These are phyloP conservation scores for Huiozyma naganishii DNA, from an alignment of 805 yeast genomes.

Conservation along the genomic window DNA sequence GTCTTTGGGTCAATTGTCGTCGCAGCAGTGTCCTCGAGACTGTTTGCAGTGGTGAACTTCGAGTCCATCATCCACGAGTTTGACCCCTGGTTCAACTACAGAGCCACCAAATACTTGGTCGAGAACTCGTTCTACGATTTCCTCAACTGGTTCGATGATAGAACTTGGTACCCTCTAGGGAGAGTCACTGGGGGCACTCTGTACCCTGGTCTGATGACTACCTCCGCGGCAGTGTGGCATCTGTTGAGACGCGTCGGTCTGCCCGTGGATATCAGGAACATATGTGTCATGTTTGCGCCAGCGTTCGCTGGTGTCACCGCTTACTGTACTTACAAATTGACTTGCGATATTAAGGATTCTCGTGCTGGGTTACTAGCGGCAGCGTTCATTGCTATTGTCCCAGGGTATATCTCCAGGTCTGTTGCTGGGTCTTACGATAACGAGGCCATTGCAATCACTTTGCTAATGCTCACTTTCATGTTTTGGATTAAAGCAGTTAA, in stretches of 20 bases:
- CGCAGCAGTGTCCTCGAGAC: constrained; percentile 84
- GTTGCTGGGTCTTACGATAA: constrained; percentile 99
- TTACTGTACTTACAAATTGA: constrained; percentile 73
- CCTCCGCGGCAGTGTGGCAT: constrained; percentile 85
- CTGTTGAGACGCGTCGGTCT: constrained; percentile 51
- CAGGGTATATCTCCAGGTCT: constrained; percentile 95
- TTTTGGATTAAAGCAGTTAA: constrained; percentile 93
- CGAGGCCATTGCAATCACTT: constrained; percentile 95
- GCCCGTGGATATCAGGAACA: constrained; percentile 89
- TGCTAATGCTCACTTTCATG: constrained; percentile 90
- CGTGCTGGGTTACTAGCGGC: constrained; percentile 90
- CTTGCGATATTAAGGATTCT: constrained; percentile 80
- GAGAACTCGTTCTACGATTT: constrained; percentile 79
- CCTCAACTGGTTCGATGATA: constrained; percentile 95
- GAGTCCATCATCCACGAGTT: constrained; percentile 97
- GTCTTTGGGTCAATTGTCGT: constrained; percentile 74
- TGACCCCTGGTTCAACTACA: constrained; percentile 91
- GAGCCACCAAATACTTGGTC: constrained; percentile 91
- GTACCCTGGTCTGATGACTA: constrained; percentile 97
- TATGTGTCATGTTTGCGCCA: constrained; percentile 94
- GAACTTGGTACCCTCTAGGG: constrained; percentile 98
- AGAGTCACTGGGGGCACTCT: constrained; percentile 98
- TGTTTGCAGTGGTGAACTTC: constrained; percentile 92
- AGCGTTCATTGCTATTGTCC: constrained; percentile 92
- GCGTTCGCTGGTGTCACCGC: constrained; percentile 93